Base-by-base conservation (phyloP, 768 basidiomycete genomes). In the Naganishia antarctica region DNA sequence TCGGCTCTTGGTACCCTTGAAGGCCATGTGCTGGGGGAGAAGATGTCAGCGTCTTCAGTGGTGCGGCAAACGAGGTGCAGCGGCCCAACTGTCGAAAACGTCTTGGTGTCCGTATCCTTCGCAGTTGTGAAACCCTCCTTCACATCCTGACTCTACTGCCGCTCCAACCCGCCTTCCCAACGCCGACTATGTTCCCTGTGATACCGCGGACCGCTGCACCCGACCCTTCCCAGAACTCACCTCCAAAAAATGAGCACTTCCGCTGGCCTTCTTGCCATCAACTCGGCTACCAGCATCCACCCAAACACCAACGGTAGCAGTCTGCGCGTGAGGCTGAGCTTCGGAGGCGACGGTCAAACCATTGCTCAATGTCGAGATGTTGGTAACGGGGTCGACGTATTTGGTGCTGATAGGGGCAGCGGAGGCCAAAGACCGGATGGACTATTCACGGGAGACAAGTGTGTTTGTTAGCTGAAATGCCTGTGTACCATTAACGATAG, bases 251-350 rank as follows among this genome's bases (percentile, higher is more conserved):
- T 98, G 96, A 47, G 96, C 96, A 11, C 91, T 92, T 58, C 96
- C 96, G 71, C 88, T 93, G 41, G 90, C 94, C 79, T 85, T 85
- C 80, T 91, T 87, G 49, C 89, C 94, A 84, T 99, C 96, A 65
- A 92, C 93, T 62, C 96, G 85, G 68, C 90, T 92, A 69, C 96
- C 96, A 64, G 96, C 94, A 77, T 98, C 94, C 72, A 99, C 94
- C 92, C 92, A 99, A 66, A 98, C 88, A 68, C 96, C 96, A 37
- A 97, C 91, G n/a, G 94, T 99, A 7, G 93, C 92, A 0, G 96
- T 98, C 80, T 93, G 89, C 4, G 91, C 87, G 76, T 90, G 87
- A 4, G 90, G 83, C 66, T 91, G 89, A 8, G 88, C 80, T 79
- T 94, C 91, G 1, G 92, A 94, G 51, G 93, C 93, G 69, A 99